Percentiles rank a stretch among this genome's conserved stretches.
phyloP scores from a whole-genome alignment of 345 rosid genomes.

The rapeseed (Brassica napus) region DNA sequence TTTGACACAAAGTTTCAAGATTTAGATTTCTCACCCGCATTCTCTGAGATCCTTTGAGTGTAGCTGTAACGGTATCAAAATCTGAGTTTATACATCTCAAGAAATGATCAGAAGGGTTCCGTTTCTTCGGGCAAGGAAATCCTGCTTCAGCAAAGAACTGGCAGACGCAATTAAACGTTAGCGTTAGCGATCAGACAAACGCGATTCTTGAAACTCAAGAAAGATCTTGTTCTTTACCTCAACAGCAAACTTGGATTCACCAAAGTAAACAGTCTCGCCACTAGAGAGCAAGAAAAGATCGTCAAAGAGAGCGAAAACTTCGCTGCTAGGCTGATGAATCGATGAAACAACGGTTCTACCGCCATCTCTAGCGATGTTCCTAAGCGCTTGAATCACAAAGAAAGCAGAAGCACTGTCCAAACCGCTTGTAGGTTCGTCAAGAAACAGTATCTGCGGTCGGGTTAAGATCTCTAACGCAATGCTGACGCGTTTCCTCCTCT shows the following conservation, averaged over 20 bases:
- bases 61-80: slow-evolving; percentile 53
- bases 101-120: slow-evolving; percentile 78
- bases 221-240: slow-evolving; percentile 2
- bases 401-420: slow-evolving; percentile 83
- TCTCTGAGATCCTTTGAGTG: slow-evolving; percentile 46
- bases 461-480: slow-evolving; percentile 78
- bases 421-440: slow-evolving; percentile 86
- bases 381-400: slow-evolving; percentile 57
- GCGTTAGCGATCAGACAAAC: not conserved
- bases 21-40: slow-evolving; percentile 31
- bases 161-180: not conserved
- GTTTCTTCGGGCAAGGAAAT: slow-evolving; percentile 68
- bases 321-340: slow-evolving; percentile 87
- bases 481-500: slow-evolving; percentile 75
- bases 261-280: slow-evolving; percentile 75
- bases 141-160: slow-evolving; percentile 74
- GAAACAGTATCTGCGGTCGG: slow-evolving; percentile 64
- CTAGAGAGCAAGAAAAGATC: slow-evolving; percentile 65
- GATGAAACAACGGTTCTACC: slow-evolving; percentile 58
- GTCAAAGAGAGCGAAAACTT: slow-evolving; percentile 69
- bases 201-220: not conserved
- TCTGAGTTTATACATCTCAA: slow-evolving; percentile 67
- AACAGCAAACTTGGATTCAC: slow-evolving; percentile 55
- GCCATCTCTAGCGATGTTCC: slow-evolving; percentile 61
- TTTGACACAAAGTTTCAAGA: not conserved